A percentile compares a stretch with the other conserved stretches of the same genome.
Conservation (phyloP, 2,329 filamentous ascomycete species). For the Cladosporium sp. region DNA sequence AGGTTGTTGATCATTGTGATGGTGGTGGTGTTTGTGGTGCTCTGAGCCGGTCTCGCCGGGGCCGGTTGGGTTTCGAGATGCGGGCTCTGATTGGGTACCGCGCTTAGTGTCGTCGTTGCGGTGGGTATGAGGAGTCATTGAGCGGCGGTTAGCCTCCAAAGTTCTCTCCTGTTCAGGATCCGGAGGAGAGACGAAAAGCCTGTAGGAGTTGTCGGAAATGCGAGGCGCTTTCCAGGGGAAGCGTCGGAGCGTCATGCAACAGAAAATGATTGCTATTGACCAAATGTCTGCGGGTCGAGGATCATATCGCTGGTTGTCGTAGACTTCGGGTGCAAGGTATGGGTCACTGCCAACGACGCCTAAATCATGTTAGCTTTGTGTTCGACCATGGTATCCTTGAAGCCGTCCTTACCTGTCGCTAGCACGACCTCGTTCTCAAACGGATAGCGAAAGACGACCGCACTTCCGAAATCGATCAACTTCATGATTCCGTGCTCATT, state of each 20-base stretch:
- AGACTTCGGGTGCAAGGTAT: slow-evolving; percentile 94
- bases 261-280: slow-evolving; percentile 98
- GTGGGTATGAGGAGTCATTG: slow-evolving; percentile 16
- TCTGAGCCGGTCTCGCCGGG: slow-evolving; percentile 17
- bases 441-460: slow-evolving; percentile 93
- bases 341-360: slow-evolving; percentile 85
- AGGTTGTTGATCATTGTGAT: slow-evolving; percentile 34
- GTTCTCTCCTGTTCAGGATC: slow-evolving; percentile 58
- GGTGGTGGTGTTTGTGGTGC: slow-evolving; percentile 22
- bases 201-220: slow-evolving; percentile 88
- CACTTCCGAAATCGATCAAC: slow-evolving; percentile 97
- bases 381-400: neutral
- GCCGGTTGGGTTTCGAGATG: slow-evolving; percentile 36
- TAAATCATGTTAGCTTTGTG: slow-evolving; percentile 32
- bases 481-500: slow-evolving; percentile 98
- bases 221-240: slow-evolving; percentile 98
- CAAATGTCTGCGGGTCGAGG: slow-evolving; percentile 92
- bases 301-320: slow-evolving; percentile 89
- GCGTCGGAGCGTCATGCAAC: slow-evolving; percentile 91
- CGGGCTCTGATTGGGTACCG: slow-evolving; percentile 34
- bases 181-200: slow-evolving; percentile 82
- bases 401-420: slow-evolving; percentile 63
- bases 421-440: slow-evolving; percentile 86
- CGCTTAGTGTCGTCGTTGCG: slow-evolving; percentile 17
- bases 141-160: slow-evolving; percentile 25